These are phyloP conservation scores for Torulaspora globosa DNA, from an alignment of 1,139 yeast species.

Conservation along the genomic window DNA sequence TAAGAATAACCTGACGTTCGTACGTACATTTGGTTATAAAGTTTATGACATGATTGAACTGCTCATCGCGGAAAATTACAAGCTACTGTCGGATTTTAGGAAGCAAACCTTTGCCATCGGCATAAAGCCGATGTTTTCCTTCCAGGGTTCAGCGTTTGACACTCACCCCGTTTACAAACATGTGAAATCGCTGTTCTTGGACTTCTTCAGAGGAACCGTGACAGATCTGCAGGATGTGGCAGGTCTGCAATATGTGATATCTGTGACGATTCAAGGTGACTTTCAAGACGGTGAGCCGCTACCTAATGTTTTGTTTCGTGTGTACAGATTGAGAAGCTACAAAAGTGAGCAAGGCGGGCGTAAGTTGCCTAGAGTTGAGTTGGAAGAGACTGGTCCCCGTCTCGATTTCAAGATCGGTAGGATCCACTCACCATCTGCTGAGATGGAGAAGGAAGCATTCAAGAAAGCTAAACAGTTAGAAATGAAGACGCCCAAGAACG, in stretches of 20 bases:
- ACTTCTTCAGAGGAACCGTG: constrained; percentile 84
- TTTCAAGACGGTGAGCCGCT: constrained; percentile 68
- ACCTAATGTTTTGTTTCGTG: constrained; percentile 85
- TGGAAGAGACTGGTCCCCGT: constrained; percentile 95
- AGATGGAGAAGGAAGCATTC: constrained; percentile 84
- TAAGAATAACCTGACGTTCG: constrained; percentile 83
- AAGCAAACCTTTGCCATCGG: constrained; percentile 82
- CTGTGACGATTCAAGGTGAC: constrained; percentile 73
- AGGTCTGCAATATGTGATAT: constrained; percentile 85
- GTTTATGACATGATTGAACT: constrained; percentile 93
- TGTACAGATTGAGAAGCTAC: constrained; percentile 76
- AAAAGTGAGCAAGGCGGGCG: constrained; percentile 63
- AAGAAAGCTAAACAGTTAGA: constrained; percentile 78
- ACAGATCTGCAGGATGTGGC: constrained; percentile 88
- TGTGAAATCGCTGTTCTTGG: constrained; percentile 81
- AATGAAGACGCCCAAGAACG: constrained; percentile 82
- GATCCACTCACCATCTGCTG: constrained; percentile 77
- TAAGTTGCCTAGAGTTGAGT: constrained; percentile 86
- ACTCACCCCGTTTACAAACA: constrained; percentile 83
- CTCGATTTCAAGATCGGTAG: constrained; percentile 91
- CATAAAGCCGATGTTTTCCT: constrained; percentile 88
- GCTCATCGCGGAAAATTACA: constrained; percentile 62
- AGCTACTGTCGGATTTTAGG: constrained; percentile 74
- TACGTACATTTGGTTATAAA: constrained; percentile 85
- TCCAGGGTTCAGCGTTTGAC: constrained; percentile 91